Conservation (phyloP, 805 yeast genomes). For the Kodamaea laetipori region DNA sequence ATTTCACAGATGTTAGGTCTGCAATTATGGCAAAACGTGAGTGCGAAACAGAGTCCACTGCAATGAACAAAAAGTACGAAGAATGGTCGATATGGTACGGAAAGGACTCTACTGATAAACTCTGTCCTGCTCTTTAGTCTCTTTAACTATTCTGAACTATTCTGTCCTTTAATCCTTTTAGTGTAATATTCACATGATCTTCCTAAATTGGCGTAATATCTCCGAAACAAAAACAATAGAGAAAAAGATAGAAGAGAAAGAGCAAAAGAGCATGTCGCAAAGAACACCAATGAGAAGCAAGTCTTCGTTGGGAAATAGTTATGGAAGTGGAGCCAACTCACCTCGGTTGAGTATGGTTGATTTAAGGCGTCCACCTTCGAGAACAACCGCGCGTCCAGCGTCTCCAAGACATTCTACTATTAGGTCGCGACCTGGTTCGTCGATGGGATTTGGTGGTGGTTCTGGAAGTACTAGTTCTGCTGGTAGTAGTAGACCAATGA, state of each 20-base stretch:
- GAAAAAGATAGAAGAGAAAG: background rate
- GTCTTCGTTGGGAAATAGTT: slow-evolving; percentile 25
- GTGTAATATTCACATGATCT: slow-evolving; percentile 2
- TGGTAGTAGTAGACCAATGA: slow-evolving; percentile 35
- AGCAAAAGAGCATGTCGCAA: slow-evolving; percentile 7
- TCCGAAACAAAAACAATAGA: slow-evolving; percentile 5
- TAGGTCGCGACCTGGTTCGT: slow-evolving; percentile 37
- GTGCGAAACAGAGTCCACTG: slow-evolving; percentile 28
- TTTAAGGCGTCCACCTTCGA: slow-evolving; percentile 33
- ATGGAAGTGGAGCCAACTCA: slow-evolving; percentile 4
- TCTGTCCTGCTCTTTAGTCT: slow-evolving; percentile 38
- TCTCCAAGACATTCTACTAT: slow-evolving; percentile 27
- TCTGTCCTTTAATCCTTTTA: no score
- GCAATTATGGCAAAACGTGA: slow-evolving; percentile 60
- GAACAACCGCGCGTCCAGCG: slow-evolving; percentile 30
- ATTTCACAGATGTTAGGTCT: slow-evolving; percentile 56
- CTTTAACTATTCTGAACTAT: no score
- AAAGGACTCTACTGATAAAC: slow-evolving; percentile 63
- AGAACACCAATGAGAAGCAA: slow-evolving; percentile 29
- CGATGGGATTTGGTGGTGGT: slow-evolving; percentile 29
- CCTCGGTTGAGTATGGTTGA: slow-evolving; percentile 21
- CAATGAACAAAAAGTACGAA: slow-evolving; percentile 47
- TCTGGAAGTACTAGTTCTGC: background rate
- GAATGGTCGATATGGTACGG: slow-evolving; percentile 71
- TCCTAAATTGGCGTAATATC: background rate